phyloP scores from a whole-genome alignment of 2,329 filamentous ascomycete genomes.

The Colletotrichum filicis region DNA sequence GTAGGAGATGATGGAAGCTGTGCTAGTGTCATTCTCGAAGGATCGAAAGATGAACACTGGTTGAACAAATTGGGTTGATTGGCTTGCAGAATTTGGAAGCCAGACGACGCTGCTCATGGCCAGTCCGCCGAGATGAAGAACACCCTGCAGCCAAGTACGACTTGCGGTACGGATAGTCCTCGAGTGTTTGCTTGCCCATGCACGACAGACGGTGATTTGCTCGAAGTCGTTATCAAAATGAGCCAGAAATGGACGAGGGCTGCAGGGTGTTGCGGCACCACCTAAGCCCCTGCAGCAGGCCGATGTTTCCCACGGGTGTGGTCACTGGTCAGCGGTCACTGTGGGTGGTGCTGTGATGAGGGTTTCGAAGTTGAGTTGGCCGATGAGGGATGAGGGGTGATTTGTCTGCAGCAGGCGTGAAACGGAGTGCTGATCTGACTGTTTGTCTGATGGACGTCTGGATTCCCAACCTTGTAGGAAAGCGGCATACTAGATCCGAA shows the following conservation, averaged over 20 bases:
- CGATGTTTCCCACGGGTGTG: not conserved
- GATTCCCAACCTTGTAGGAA: not conserved
- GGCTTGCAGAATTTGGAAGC: not conserved
- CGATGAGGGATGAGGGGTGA: not conserved
- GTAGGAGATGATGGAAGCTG: not conserved
- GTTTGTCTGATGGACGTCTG: conserved; percentile 27
- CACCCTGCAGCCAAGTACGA: not conserved
- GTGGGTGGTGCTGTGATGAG: conserved; percentile 2
- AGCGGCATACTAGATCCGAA: conserved; percentile 9
- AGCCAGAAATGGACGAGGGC: conserved; percentile 3
- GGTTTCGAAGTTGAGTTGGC: not conserved
- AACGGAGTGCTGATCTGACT: conserved; percentile 16
- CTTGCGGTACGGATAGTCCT: not conserved
- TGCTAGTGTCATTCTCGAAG: conserved; percentile 22
- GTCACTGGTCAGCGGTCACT: not conserved
- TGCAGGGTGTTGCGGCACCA: conserved; percentile 16
- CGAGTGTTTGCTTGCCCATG: not conserved
- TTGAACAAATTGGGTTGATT: not conserved
- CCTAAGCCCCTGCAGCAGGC: conserved; percentile 21
- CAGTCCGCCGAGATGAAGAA: not conserved
- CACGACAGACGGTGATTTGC: conserved; percentile 4
- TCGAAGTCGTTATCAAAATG: not conserved
- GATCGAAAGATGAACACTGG: not conserved
- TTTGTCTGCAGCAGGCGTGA: conserved; percentile 33
- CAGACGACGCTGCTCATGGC: not conserved